These are phyloP conservation scores for Hemileccinum rubropunctum DNA, from an alignment of 768 basidiomycete genomes.

Conservation along the genomic window DNA sequence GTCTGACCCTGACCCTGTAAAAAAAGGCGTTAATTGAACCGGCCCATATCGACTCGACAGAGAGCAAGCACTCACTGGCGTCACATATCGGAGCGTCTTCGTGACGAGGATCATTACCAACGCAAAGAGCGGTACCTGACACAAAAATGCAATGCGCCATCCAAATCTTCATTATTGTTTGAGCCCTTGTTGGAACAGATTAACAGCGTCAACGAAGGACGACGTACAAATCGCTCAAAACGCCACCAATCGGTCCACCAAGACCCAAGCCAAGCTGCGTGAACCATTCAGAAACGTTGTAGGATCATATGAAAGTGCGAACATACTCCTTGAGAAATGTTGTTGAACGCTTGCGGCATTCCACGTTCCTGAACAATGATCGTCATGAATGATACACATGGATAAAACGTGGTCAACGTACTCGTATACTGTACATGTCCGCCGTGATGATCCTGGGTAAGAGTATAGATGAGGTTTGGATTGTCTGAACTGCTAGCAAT, in stretches of 20 bases:
- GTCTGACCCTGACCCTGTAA: conserved; percentile 63
- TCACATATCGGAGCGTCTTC: conserved; percentile 58
- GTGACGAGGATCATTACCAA: conserved; percentile 48
- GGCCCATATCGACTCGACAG: not conserved
- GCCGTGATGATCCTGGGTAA: conserved; percentile 20
- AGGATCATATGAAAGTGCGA: not conserved
- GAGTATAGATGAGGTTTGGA: not conserved
- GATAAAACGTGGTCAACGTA: not conserved
- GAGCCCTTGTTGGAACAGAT: not conserved
- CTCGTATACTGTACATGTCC: conserved; percentile 20
- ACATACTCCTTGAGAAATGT: conserved; percentile 16
- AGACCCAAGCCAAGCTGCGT: conserved; percentile 22
- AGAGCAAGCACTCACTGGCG: conserved; percentile 45
- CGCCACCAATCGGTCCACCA: conserved; percentile 22
- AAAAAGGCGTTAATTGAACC: not conserved
- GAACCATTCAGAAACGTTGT: not conserved
- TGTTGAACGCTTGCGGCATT: conserved; percentile 46
- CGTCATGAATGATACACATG: not conserved
- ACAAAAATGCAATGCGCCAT: conserved; percentile 75
- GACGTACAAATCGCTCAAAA: conserved; percentile 21
- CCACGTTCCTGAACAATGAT: conserved; percentile 2
- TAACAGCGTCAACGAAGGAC: not conserved
- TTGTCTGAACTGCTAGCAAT: not conserved
- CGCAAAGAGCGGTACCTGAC: conserved; percentile 65
- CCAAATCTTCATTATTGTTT: conserved; percentile 47